phyloP scores from a whole-genome alignment of 179 eudicot genomes.

The Silene coronaria region DNA sequence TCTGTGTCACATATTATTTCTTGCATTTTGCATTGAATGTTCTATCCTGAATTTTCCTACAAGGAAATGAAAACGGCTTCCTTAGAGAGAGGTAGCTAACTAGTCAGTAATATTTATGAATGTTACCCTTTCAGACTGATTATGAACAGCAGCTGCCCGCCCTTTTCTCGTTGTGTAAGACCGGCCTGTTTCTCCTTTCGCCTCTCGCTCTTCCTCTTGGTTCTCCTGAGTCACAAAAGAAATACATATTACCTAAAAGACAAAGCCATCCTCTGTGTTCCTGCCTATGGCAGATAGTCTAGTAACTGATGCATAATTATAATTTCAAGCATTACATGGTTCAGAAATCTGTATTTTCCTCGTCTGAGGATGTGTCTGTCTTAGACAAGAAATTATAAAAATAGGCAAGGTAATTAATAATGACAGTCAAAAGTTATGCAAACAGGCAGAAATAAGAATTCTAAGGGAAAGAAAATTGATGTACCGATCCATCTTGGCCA shows the following conservation, averaged over 20 bases:
- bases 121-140: conserved; percentile 77
- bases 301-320: too few relatives aligned
- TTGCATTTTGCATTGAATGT: background rate
- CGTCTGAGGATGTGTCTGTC: too few relatives aligned
- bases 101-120: background rate
- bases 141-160: conserved; percentile 71
- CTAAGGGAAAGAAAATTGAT: background rate
- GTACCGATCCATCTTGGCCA: conserved; percentile 55
- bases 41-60: background rate
- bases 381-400: too few relatives aligned
- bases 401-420: too few relatives aligned
- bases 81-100: background rate
- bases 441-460: background rate
- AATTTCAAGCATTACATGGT: too few relatives aligned
- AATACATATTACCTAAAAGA: background rate
- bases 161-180: conserved; percentile 53
- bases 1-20: too few relatives aligned
- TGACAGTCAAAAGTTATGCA: background rate
- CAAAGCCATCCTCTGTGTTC: background rate
- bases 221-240: conserved; percentile 39
- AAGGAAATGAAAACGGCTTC: background rate
- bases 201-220: conserved; percentile 43
- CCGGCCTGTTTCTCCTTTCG: conserved; percentile 46
- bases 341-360: too few relatives aligned
- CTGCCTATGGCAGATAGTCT: too few relatives aligned